These are phyloP conservation scores for Tetracladium marchalianum DNA, from an alignment of 495 filamentous ascomycete genomes.

Conservation along the genomic window DNA sequence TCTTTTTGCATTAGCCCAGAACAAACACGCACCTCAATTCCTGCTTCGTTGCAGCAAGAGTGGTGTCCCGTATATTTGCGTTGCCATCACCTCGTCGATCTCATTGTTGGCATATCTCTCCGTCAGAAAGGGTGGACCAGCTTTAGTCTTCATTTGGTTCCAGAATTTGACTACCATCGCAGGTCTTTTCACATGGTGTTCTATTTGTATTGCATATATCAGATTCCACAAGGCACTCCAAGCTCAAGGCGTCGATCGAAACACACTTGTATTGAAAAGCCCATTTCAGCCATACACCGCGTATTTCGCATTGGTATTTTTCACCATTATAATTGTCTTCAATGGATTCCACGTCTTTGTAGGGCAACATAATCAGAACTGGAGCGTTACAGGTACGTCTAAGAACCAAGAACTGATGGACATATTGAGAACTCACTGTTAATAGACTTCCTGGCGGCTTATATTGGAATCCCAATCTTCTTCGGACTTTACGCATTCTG, in stretches of 20 bases:
- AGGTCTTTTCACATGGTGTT: conserved; percentile 47
- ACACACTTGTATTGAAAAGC: conserved; percentile 45
- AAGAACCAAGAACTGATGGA: conserved; percentile 13
- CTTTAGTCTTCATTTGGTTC: conserved; percentile 50
- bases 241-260: conserved; percentile 19
- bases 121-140: conserved; percentile 42
- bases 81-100: conserved; percentile 39
- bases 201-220: conserved; percentile 17
- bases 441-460: conserved; percentile 42
- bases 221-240: conserved; percentile 19
- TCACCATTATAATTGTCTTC: conserved; percentile 41
- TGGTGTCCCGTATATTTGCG: conserved; percentile 52
- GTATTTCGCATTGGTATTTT: conserved; percentile 48
- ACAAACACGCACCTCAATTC: conserved; percentile 47
- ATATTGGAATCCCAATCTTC: conserved; percentile 52
- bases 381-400: conserved; percentile 27
- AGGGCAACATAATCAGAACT: conserved; percentile 28
- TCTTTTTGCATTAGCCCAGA: conserved; percentile 53
- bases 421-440: conserved; percentile 27
- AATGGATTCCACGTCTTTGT: conserved; percentile 45
- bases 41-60: conserved; percentile 48
- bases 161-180: conserved; percentile 48
- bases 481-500: conserved; percentile 43
- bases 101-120: conserved; percentile 51
- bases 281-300: conserved; percentile 55